Evolutionary conservation across 2,329 filamentous ascomycete genomes (phyloP), one percentile per base, ranked within the genome.

Genomic region (Iodosphaeria phyllophila): DNA sequence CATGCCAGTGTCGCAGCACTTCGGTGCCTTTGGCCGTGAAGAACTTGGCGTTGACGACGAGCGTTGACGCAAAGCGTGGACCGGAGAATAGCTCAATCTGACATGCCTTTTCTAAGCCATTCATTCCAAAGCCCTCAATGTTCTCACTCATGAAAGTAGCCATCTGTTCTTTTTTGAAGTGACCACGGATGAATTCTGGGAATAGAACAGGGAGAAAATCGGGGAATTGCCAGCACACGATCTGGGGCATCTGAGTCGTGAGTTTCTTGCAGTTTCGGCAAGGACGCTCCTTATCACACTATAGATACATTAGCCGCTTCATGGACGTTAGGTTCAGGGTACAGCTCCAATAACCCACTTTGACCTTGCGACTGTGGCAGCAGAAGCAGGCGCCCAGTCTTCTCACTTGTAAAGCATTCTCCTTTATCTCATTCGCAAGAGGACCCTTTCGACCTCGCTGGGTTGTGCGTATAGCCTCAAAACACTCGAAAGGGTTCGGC

Each of bases 331-430:
- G n/a, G 19, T 6, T 9, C 13, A 12, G 18, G 10, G 8, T n/a
- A n/a, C 18, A 10, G 4, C 13, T 8, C 25, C 15, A n/a, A 23
- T 13, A 16, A 15, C 13, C 5, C 24, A 34, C 32, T 39, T 58
- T 61, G 27, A 69, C 64, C 40, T 69, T 69, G 33, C 64, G 59
- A 29, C 56, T 59, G 36, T 64, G 61, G 36, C 64, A 69, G 44
- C 60, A 64, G 46, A 68, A 68, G 38, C 64, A 69, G 7, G 64
- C 64, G 5, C 64, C 63, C 4, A 52, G 41, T 16, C 61, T 52
- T 10, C 64, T 54, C 8, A 69, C 60, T 28, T 62, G 53, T 3
- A 66, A 48, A 1, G 64, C 64, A 22, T 51, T 58, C 40, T 64
- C 51, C 38, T 65, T 65, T 16, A 54, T 60, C n/a, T 59, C 54